Percentiles rank a stretch among this genome's conserved stretches.
Evolutionary conservation across 1,284 basidiomycete species (phyloP).

Genomic region (Cystobasidium sp.): DNA sequence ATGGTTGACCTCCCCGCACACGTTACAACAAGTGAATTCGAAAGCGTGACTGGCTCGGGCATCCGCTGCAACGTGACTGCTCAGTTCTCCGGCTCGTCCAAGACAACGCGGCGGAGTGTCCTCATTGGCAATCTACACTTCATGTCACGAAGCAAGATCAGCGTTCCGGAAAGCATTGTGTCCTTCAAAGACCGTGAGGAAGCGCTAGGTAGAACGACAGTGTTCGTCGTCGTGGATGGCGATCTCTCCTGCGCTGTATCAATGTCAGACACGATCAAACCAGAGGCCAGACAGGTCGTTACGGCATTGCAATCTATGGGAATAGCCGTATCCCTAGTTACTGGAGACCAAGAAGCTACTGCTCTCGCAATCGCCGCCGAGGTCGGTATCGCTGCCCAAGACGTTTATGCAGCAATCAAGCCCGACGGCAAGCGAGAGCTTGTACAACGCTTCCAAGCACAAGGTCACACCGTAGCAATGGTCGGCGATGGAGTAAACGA

Average conservation of each 20-base stretch:
- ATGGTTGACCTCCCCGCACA: conserved; percentile 61
- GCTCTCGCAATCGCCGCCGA: conserved; percentile 82
- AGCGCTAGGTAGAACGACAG: conserved; percentile 74
- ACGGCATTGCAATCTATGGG: conserved; percentile 80
- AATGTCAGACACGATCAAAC: conserved; percentile 80
- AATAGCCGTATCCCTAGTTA: conserved; percentile 86
- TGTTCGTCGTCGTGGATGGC: conserved; percentile 72
- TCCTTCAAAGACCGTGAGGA: conserved; percentile 72
- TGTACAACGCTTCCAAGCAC: conserved; percentile 75
- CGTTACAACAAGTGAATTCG: conserved; percentile 66
- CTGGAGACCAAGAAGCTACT: conserved; percentile 81
- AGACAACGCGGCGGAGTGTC: conserved; percentile 58
- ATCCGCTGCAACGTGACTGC: conserved; percentile 62
- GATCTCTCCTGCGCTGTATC: conserved; percentile 62
- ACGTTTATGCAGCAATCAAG: conserved; percentile 85
- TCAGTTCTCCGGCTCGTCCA: conserved; percentile 57
- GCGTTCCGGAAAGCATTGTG: conserved; percentile 66
- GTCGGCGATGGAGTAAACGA: conserved; percentile 99
- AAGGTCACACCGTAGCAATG: conserved; percentile 79
- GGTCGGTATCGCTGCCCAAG: conserved; percentile 77
- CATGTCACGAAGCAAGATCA: conserved; percentile 60
- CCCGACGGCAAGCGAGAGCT: conserved; percentile 88
- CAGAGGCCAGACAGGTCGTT: conserved; percentile 79
- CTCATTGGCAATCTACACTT: conserved; percentile 77
- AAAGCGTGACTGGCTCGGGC: conserved; percentile 86